phyloP scores from a whole-genome alignment of 139 green algal genomes.

The Zygnema cylindricum region DNA sequence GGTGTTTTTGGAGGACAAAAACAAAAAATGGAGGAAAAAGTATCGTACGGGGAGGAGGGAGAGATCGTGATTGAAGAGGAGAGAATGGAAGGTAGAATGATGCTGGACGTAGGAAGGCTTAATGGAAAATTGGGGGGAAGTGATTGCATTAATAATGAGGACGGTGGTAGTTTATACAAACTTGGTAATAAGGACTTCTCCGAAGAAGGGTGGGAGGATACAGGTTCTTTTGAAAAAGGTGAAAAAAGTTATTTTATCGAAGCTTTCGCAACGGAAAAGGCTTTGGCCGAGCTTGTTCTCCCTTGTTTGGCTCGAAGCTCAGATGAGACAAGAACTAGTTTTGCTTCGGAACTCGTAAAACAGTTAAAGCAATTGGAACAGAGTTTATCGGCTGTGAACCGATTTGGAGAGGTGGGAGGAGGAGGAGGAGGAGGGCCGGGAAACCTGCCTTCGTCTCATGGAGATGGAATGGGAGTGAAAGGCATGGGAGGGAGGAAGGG shows the following conservation, averaged over 20 bases:
- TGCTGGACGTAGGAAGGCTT: too few species aligned
- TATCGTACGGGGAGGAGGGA: background rate
- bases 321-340: slow-evolving; percentile 26
- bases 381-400: slow-evolving; percentile 6
- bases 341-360: slow-evolving; percentile 33
- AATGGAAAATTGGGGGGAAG: too few species aligned
- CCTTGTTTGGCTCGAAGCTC: slow-evolving; percentile 34
- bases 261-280: slow-evolving; percentile 43
- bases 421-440: background rate
- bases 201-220: too few species aligned
- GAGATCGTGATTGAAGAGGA: background rate
- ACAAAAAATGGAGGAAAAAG: background rate
- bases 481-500: slow-evolving; percentile 1
- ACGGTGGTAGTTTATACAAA: background rate
- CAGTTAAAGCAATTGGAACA: slow-evolving; percentile 41
- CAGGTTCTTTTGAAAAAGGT: background rate
- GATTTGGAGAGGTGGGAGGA: background rate
- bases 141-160: too few species aligned
- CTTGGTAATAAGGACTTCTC: too few species aligned
- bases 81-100: background rate
- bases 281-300: slow-evolving; percentile 51
- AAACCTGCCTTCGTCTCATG: background rate
- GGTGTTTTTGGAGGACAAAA: background rate
- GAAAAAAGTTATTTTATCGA: background rate
- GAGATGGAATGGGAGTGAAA: background rate